Conservation (phyloP, 768 basidiomycete genomes). For the Kwoniella dendrophila region DNA sequence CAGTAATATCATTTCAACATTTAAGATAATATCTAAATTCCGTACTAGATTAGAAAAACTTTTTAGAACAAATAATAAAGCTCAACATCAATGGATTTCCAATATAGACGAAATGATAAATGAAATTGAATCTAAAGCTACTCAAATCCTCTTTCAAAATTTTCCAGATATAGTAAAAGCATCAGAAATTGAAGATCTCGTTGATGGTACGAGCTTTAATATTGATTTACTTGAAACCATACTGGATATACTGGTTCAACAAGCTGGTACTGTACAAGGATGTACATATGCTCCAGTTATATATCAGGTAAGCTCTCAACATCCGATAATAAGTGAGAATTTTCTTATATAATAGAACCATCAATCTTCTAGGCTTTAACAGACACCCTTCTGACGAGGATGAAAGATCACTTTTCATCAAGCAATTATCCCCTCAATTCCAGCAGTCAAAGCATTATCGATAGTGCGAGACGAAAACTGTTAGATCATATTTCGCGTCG, state of each 20-base stretch:
- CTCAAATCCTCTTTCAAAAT: constrained; percentile 65
- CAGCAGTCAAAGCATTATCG: constrained; percentile 70
- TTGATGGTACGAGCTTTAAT: constrained; percentile 71
- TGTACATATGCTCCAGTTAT: constrained; percentile 62
- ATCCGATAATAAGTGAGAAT: constrained; percentile 39
- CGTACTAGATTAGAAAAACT: constrained; percentile 48
- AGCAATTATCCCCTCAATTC: constrained; percentile 54
- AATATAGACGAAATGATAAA: constrained; percentile 69
- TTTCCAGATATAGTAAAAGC: constrained; percentile 69
- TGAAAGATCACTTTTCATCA: not conserved
- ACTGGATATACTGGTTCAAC: constrained; percentile 67
- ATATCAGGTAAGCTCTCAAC: constrained; percentile 65
- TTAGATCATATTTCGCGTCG: constrained; percentile 74
- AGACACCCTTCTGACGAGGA: too few relatives aligned
- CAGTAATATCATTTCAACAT: constrained; percentile 67
- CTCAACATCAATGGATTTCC: constrained; percentile 61
- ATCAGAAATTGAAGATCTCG: constrained; percentile 71
- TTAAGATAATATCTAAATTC: constrained; percentile 67
- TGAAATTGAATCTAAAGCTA: constrained; percentile 65
- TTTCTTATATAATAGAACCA: not conserved
- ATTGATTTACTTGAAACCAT: constrained; percentile 75
- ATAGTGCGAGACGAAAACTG: constrained; percentile 68
- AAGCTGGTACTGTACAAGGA: constrained; percentile 64
- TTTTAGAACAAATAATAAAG: constrained; percentile 15
- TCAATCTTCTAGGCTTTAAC: not conserved